Percentiles rank a stretch among this genome's conserved stretches.
Evolutionary conservation across 805 yeast genomes (phyloP).

Genomic region (Maudiozyma pseudohumilis): DNA sequence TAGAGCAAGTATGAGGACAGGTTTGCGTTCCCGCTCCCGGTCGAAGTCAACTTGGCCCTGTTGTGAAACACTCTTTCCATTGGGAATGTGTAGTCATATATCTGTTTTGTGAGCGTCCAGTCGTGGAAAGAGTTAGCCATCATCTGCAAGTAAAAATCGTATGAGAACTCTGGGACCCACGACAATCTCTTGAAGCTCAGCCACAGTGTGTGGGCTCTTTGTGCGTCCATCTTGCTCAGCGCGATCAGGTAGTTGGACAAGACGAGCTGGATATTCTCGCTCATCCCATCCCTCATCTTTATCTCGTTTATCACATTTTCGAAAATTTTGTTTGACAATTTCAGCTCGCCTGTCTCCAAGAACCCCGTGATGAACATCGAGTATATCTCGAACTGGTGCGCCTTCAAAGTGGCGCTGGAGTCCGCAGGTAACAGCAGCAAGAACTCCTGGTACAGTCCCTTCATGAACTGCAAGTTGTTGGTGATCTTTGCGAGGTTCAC

Average conservation of each 20-base stretch:
- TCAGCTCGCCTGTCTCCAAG: slow-evolving; percentile 39
- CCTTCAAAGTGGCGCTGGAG: slow-evolving; percentile 13
- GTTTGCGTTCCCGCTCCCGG: background rate
- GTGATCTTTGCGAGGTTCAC: slow-evolving; percentile 32
- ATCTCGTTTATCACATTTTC: slow-evolving; percentile 43
- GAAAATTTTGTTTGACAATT: slow-evolving; percentile 45
- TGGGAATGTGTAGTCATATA: slow-evolving; percentile 33
- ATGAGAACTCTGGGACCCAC: slow-evolving; percentile 35
- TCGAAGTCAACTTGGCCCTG: background rate
- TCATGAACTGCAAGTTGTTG: slow-evolving; percentile 32
- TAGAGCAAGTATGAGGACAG: slow-evolving; percentile 17
- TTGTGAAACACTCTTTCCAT: slow-evolving; percentile 18
- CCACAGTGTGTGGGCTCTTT: slow-evolving; percentile 31
- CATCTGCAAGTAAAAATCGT: slow-evolving; percentile 30
- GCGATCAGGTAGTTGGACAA: slow-evolving; percentile 37
- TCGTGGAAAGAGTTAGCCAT: slow-evolving; percentile 28
- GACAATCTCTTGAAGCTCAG: slow-evolving; percentile 28
- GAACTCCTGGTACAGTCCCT: slow-evolving; percentile 33
- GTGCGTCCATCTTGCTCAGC: slow-evolving; percentile 28
- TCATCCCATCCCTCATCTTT: slow-evolving; percentile 25
- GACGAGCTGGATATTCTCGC: slow-evolving; percentile 31
- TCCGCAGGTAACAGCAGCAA: slow-evolving; percentile 14
- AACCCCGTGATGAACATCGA: slow-evolving; percentile 43
- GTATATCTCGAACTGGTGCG: slow-evolving; percentile 41
- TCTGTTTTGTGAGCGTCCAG: slow-evolving; percentile 27